Conservation (phyloP, 768 basidiomycete species). For the Favolaschia claudopus region DNA sequence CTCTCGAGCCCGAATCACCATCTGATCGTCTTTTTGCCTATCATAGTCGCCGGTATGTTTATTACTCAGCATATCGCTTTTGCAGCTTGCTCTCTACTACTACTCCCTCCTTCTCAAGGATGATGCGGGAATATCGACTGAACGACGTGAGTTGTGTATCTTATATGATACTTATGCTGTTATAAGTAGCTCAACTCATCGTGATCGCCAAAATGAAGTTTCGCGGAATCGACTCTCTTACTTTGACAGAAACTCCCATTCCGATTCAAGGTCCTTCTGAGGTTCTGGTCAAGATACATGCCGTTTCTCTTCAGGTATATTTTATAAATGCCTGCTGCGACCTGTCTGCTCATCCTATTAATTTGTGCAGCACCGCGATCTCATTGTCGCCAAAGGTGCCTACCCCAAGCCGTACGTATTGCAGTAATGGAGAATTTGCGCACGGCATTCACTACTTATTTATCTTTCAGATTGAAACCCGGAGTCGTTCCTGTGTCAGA, state of each 20-base stretch:
- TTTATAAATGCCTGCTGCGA: not conserved
- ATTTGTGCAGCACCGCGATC: slow-evolving; percentile 40
- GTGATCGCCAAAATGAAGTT: not conserved
- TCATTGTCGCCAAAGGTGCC: slow-evolving; percentile 36
- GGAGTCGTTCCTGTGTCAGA: slow-evolving; percentile 45
- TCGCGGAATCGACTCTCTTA: slow-evolving; percentile 11
- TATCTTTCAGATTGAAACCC: slow-evolving; percentile 15
- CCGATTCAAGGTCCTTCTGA: slow-evolving; percentile 39
- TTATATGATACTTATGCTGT: not conserved
- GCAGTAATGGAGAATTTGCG: no score
- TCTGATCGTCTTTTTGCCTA: no score
- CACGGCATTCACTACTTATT: not conserved
- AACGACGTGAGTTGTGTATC: slow-evolving; percentile 4
- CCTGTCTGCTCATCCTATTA: not conserved
- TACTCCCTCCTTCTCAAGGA: not conserved
- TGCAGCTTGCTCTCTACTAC: no score
- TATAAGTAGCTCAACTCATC: not conserved
- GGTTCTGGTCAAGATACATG: slow-evolving; percentile 49
- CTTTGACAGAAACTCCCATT: slow-evolving; percentile 21
- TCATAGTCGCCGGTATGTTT: no score
- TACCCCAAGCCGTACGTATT: slow-evolving; percentile 10
- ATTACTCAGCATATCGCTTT: no score
- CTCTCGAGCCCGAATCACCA: no score
- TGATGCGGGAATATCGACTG: slow-evolving; percentile 17
- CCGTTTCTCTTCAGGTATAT: slow-evolving; percentile 49